Evolutionary conservation across 2,329 filamentous ascomycete genomes (phyloP).

Genomic region (Huntiella savannae): DNA sequence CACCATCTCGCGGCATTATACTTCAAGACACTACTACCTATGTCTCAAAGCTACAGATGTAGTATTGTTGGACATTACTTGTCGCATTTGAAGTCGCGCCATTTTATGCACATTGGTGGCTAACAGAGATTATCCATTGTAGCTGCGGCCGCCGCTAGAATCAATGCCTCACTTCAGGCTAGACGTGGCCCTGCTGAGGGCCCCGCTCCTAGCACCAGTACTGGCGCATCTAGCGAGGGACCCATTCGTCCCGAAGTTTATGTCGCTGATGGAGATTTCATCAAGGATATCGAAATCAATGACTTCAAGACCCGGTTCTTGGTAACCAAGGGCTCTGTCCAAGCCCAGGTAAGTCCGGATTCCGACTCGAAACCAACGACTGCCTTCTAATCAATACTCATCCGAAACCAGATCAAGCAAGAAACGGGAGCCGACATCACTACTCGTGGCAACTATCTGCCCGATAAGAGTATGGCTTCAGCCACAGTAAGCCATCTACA

Average conservation of each 20-base stretch:
- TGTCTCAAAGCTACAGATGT: no score
- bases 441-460: constrained; percentile 87
- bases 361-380: no score
- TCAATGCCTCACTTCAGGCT: constrained; percentile 66
- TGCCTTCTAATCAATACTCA: no score
- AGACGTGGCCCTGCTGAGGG: constrained; percentile 81
- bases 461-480: constrained; percentile 94
- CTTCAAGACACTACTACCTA: no score
- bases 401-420: constrained; percentile 72
- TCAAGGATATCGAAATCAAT: constrained; percentile 98
- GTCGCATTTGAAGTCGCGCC: no score
- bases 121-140: constrained; percentile 11
- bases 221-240: constrained; percentile 19
- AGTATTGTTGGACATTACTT: no score
- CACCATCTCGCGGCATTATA: no score
- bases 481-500: constrained; percentile 47
- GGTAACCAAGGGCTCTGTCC: constrained; percentile 88
- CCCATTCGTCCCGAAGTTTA: constrained; percentile 74
- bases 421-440: constrained; percentile 99
- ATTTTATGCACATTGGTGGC: no score
- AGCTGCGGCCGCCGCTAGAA: constrained; percentile 77
- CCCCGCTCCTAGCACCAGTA: constrained; percentile 46
- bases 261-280: constrained; percentile 89
- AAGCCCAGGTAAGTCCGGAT: constrained; percentile 77
- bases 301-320: constrained; percentile 92